Conservation (phyloP, 179 eudicot genomes). For the Drosera spatulata region DNA sequence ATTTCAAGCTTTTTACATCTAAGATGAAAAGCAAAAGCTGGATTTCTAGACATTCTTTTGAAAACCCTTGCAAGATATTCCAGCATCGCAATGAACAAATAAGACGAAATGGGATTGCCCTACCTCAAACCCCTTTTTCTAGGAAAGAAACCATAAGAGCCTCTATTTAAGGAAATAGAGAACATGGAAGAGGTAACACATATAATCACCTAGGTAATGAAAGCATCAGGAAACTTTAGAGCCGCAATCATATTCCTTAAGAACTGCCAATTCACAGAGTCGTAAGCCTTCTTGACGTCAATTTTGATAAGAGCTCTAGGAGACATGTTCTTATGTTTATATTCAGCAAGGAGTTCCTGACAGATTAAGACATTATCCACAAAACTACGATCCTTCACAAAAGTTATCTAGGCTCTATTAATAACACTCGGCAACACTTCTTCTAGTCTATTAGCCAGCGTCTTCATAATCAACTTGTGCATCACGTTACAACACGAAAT, state of each 20-base stretch:
- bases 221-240: not conserved
- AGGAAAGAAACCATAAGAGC: not conserved
- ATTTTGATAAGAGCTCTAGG: not conserved
- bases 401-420: not conserved
- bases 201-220: not conserved
- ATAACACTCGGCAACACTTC: not conserved
- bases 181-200: not conserved
- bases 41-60: too few species aligned
- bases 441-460: not conserved
- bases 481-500: not conserved
- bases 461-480: not conserved
- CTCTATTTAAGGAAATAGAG: not conserved
- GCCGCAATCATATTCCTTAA: not conserved
- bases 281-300: conserved; percentile 4
- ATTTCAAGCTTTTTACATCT: too few species aligned
- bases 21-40: too few species aligned
- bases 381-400: not conserved
- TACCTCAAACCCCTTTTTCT: not conserved
- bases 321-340: not conserved
- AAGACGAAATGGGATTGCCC: not conserved
- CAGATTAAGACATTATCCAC: not conserved
- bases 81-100: not conserved
- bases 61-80: not conserved
- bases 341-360: not conserved
- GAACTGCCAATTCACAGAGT: not conserved